Evolutionary conservation across 2,329 filamentous ascomycete genomes (phyloP), one percentile per base, ranked within the genome.

Genomic region (Fusarium decemcellulare): DNA sequence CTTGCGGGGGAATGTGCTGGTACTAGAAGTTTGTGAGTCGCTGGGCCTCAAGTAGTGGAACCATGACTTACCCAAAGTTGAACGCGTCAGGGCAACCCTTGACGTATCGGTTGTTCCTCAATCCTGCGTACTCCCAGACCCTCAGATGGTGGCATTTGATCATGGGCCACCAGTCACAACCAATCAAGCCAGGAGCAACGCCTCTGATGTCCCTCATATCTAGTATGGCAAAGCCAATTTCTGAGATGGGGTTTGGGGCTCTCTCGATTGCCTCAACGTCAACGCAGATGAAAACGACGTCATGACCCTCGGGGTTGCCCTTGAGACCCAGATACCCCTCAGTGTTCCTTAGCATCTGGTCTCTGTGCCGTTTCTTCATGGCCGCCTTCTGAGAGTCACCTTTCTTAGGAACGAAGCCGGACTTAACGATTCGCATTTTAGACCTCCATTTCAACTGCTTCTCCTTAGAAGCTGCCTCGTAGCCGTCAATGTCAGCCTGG

Each of bases 231-330:
- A 99, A 84, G 1, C 96, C 96, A 40, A 99, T 85, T 78, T 99
- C 96, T 0, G 95, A 97, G 62, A 98, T 86, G 12, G 88, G 83
- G 36, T 85, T 82, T 12, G 89, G 87, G 46, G 88, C 83, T 23
- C 81, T 80, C 78, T 99, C 96, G 61, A 91, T 93, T 2, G 91
- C 90, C 79, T 99, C 96, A 34, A 96, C 83, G 73, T 99, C 96
- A 46, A 98, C 84, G 66, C 88, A 90, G 62, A 97, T 84, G 71
- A 98, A 92, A 8, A 97, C 85, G 6, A 75, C 71, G 23, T 76
- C 66, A 8, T 61, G 42, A 8, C 53, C 50, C 8, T 53, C 63
- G 1, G 52, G 50, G 5, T 58, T 40, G 9, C 58, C 67, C 16
- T 59, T 61, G 5, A 97, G 81, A 5, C 93, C 93, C 2, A 97